phyloP scores from a whole-genome alignment of 805 yeast genomes.

The Kodamaea kakaduensis region DNA sequence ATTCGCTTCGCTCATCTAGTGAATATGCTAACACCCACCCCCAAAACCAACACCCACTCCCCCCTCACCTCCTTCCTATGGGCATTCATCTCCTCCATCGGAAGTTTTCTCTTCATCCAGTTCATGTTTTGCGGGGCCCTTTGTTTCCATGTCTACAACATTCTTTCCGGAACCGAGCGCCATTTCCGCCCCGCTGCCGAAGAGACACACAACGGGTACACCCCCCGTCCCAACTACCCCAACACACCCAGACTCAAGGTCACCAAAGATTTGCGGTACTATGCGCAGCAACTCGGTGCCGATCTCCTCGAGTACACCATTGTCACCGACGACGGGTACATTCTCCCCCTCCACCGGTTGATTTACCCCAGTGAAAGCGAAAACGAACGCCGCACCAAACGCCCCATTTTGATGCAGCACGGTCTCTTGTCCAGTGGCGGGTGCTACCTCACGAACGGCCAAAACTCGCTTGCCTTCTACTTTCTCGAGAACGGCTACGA shows the following conservation, averaged over 20 bases:
- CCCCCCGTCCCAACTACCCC: slow-evolving; percentile 34
- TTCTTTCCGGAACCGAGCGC: slow-evolving; percentile 27
- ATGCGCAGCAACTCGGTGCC: slow-evolving; percentile 58
- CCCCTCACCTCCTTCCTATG: slow-evolving; percentile 17
- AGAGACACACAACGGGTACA: slow-evolving; percentile 21
- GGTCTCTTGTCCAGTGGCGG: slow-evolving; percentile 88
- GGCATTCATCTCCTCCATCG: slow-evolving; percentile 24
- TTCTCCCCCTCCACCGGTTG: slow-evolving; percentile 61
- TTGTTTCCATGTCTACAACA: slow-evolving; percentile 27
- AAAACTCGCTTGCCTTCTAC: slow-evolving; percentile 66
- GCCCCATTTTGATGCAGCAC: slow-evolving; percentile 76
- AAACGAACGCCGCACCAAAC: slow-evolving; percentile 28
- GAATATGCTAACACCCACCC: neutral
- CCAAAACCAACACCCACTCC: slow-evolving; percentile 15
- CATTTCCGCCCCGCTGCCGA: slow-evolving; percentile 21
- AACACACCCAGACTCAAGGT: slow-evolving; percentile 30
- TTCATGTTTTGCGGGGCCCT: slow-evolving; percentile 25
- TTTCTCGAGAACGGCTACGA: slow-evolving; percentile 60
- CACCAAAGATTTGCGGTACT: slow-evolving; percentile 55
- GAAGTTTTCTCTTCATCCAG: slow-evolving; percentile 27
- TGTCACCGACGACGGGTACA: slow-evolving; percentile 76
- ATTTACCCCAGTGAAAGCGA: slow-evolving; percentile 43
- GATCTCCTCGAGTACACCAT: slow-evolving; percentile 57
- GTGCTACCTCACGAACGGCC: slow-evolving; percentile 80
- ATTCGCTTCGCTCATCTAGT: too few relatives aligned